A percentile compares a stretch with the other conserved stretches of the same genome.
Conservation (phyloP, 2,329 filamentous ascomycete genomes). For the Alternaria ethzedia region DNA sequence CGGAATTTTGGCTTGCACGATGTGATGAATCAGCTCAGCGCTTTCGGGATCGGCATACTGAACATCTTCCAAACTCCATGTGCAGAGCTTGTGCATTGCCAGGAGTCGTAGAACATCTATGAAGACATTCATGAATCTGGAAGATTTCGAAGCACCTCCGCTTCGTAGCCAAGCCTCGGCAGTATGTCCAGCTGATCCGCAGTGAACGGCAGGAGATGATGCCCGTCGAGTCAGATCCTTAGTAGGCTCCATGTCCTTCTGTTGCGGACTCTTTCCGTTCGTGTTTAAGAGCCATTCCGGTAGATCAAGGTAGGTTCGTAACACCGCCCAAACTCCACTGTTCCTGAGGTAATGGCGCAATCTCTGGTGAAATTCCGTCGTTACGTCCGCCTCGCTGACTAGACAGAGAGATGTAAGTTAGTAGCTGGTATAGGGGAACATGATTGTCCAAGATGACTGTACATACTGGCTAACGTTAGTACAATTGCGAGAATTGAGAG, state of each 20-base stretch:
- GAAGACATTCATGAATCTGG: constrained; percentile 85
- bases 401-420: background rate
- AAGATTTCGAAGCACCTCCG: constrained; percentile 58
- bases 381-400: constrained; percentile 67
- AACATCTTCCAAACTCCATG: constrained; percentile 85
- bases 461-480: background rate
- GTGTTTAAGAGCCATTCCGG: constrained; percentile 67
- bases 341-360: constrained; percentile 62
- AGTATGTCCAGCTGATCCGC: constrained; percentile 43
- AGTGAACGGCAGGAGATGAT: constrained; percentile 47
- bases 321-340: constrained; percentile 59
- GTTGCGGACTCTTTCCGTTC: constrained; percentile 32
- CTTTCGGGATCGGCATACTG: constrained; percentile 91
- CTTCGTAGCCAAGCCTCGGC: constrained; percentile 56
- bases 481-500: background rate
- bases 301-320: constrained; percentile 65
- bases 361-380: constrained; percentile 66
- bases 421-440: background rate
- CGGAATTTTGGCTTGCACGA: constrained; percentile 77
- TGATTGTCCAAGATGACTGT: background rate
- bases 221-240: constrained; percentile 29
- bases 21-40: constrained; percentile 80
- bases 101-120: constrained; percentile 84
- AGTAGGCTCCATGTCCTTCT: constrained; percentile 26
- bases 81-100: constrained; percentile 83